Evolutionary conservation across 2,329 filamentous ascomycete genomes (phyloP).

Genomic region (Colletotrichum viniferum): DNA sequence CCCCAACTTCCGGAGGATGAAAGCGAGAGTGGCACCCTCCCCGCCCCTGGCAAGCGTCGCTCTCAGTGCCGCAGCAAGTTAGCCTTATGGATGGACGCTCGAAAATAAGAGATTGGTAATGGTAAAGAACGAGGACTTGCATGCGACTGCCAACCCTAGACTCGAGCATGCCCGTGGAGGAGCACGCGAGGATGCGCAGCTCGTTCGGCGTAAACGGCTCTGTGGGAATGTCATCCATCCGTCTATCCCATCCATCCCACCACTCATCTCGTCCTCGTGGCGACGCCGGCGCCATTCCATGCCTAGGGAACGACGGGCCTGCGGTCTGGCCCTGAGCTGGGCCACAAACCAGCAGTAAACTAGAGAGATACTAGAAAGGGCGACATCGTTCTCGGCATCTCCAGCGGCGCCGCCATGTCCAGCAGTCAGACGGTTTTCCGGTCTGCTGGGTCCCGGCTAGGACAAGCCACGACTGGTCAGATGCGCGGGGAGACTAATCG

Average conservation of each 20-base stretch:
- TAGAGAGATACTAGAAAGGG: not conserved
- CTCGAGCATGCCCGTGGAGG: not conserved
- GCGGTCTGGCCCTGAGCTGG: not conserved
- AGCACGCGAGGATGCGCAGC: not conserved
- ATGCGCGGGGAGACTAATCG: not conserved
- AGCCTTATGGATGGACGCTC: conserved; percentile 13
- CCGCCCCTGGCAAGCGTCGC: conserved; percentile 8
- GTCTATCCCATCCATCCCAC: not conserved
- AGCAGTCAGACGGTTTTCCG: not conserved
- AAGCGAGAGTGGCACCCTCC: not conserved
- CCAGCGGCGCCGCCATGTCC: not conserved
- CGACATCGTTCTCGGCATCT: conserved; percentile 11
- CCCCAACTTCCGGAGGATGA: conserved; percentile 11
- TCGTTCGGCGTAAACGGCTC: conserved; percentile 12
- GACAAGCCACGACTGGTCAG: not conserved
- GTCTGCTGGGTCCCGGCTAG: not conserved
- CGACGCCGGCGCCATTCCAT: not conserved
- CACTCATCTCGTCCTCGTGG: not conserved
- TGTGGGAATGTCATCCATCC: not conserved
- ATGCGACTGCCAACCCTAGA: not conserved
- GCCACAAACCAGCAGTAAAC: conserved; percentile 6
- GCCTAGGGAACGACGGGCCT: not conserved
- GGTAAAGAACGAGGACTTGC: not conserved
- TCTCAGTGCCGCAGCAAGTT: conserved; percentile 14
- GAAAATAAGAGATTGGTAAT: conserved; percentile 14